Conservation (phyloP, 2,329 filamentous ascomycete species). For the Phyllachora maydis region DNA sequence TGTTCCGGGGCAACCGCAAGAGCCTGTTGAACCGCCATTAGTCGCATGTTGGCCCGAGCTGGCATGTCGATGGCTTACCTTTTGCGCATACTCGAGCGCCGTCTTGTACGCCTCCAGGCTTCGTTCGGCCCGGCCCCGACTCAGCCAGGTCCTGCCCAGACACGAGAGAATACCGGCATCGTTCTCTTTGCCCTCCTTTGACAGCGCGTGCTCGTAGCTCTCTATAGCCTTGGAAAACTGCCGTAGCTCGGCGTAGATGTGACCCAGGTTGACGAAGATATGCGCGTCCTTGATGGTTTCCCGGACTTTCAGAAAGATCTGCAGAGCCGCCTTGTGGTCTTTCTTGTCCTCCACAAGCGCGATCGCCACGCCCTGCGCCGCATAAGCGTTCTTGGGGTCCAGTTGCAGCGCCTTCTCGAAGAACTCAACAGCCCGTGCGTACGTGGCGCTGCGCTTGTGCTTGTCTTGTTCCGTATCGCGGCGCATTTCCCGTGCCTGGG, state of each 20-base stretch:
- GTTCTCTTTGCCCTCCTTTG: constrained; percentile 51
- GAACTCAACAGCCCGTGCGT: constrained; percentile 87
- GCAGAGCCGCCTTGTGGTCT: constrained; percentile 61
- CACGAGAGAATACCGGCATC: constrained; percentile 70
- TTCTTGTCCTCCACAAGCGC: constrained; percentile 89
- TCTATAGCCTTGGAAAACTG: constrained; percentile 88
- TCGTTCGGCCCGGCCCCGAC: constrained; percentile 47
- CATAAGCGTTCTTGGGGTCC: constrained; percentile 90
- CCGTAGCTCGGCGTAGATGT: constrained; percentile 75
- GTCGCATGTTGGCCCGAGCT: too few relatives aligned
- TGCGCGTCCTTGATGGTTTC: constrained; percentile 79
- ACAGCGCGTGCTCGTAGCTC: constrained; percentile 72
- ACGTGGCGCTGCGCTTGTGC: constrained; percentile 71
- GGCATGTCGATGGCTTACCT: too few relatives aligned
- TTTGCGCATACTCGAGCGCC: constrained; percentile 39
- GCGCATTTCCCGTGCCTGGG: constrained; percentile 83
- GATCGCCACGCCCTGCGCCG: constrained; percentile 88
- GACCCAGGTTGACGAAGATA: constrained; percentile 82
- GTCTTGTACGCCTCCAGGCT: constrained; percentile 35
- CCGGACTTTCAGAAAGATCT: constrained; percentile 75
- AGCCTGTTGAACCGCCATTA: too few relatives aligned
- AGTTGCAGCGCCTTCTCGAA: constrained; percentile 93
- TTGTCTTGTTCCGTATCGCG: constrained; percentile 77
- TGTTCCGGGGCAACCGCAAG: constrained; percentile 63
- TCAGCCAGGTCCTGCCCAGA: constrained; percentile 70